Conservation (phyloP, 169 alveolate species). For the Cyclospora cayetanensis region DNA sequence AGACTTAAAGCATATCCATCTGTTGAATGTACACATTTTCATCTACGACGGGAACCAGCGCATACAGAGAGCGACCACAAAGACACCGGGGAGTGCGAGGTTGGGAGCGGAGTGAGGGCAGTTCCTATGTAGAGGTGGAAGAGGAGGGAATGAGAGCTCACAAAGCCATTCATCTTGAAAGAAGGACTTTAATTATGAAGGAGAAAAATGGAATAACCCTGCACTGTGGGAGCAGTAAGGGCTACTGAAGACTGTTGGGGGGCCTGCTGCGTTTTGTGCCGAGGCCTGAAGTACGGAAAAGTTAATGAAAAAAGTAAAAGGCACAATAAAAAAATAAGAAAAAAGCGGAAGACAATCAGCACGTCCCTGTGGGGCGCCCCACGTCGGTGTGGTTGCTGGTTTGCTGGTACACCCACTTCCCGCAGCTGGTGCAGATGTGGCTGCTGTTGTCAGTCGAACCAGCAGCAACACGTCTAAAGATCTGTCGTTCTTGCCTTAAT, state of each 20-base stretch:
- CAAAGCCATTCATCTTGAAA: background rate
- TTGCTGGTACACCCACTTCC: background rate
- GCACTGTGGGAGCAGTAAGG: background rate
- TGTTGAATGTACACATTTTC: no score
- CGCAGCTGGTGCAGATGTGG: background rate
- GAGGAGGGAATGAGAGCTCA: background rate
- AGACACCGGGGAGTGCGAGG: background rate
- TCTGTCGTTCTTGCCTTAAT: no score
- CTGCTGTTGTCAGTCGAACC: background rate
- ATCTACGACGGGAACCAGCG: no score
- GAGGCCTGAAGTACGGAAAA: background rate
- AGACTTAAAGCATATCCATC: no score
- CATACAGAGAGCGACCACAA: no score
- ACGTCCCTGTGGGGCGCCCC: background rate
- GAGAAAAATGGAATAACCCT: background rate
- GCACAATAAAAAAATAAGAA: background rate
- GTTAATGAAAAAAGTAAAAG: background rate
- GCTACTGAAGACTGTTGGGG: background rate
- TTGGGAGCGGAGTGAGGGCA: background rate
- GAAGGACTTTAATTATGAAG: background rate
- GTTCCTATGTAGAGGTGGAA: no score
- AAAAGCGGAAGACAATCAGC: background rate
- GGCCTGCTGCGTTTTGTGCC: background rate
- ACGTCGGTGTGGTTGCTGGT: background rate
- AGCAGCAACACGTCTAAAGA: no score